phyloP scores from a whole-genome alignment of 192 early-diverging fungal species.

The Backusella australiensis region DNA sequence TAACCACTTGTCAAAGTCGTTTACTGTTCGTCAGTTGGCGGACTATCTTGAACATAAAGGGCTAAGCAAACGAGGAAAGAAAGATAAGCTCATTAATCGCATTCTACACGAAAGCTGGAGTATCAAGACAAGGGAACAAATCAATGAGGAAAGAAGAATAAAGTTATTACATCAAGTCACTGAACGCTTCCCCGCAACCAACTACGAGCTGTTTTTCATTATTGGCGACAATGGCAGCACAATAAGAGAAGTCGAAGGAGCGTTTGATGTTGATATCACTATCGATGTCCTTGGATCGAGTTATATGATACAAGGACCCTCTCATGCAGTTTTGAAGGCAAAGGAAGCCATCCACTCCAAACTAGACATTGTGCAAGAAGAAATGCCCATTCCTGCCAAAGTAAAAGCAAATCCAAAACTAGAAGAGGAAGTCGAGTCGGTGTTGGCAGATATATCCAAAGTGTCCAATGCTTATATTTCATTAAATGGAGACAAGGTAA shows the following conservation, averaged over 20 bases:
- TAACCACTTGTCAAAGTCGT: neutral
- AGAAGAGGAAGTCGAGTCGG: neutral
- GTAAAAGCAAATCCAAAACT: neutral
- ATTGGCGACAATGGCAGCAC: slow-evolving; percentile 14
- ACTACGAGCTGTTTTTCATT: slow-evolving; percentile 13
- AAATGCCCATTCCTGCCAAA: neutral
- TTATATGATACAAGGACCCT: slow-evolving; percentile 7
- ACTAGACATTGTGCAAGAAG: neutral
- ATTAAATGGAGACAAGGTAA: slow-evolving; percentile 3
- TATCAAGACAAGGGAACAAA: neutral
- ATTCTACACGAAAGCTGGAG: slow-evolving; percentile 1
- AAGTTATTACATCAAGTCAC: neutral
- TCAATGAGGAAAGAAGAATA: neutral
- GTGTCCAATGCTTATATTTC: slow-evolving; percentile 7
- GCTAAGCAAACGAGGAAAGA: neutral
- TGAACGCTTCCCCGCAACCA: slow-evolving; percentile 1
- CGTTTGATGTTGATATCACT: neutral
- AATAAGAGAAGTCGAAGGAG: neutral
- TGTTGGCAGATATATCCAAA: slow-evolving; percentile 12
- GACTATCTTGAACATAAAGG: slow-evolving; percentile 9
- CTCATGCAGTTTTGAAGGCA: neutral
- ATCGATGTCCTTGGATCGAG: neutral
- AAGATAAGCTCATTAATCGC: neutral
- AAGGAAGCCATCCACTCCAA: neutral
- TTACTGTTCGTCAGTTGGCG: neutral